These are phyloP conservation scores for Sonneratia caseolaris DNA, from an alignment of 345 rosid genomes.

Conservation along the genomic window DNA sequence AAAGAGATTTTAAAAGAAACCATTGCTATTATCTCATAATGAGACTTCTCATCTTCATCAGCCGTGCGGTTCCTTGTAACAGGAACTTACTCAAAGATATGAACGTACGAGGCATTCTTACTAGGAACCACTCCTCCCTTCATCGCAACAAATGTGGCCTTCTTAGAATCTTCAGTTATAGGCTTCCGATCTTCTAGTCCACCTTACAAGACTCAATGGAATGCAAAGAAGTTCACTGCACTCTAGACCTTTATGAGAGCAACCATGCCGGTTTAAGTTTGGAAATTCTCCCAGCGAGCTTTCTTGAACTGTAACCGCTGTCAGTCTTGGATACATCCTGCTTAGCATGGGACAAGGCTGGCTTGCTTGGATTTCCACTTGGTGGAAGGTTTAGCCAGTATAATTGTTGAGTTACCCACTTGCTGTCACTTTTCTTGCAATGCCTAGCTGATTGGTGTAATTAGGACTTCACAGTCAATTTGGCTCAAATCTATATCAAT, in stretches of 20 bases:
- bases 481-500: too few relatives aligned
- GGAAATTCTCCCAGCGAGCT: conserved; percentile 77
- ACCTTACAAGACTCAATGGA: too few relatives aligned
- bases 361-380: conserved; percentile 84
- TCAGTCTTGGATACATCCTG: conserved; percentile 78
- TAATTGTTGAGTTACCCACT: conserved; percentile 67
- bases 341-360: conserved; percentile 54
- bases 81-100: conserved; percentile 47
- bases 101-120: conserved; percentile 73
- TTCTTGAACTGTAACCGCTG: conserved; percentile 42
- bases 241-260: conserved; percentile 72
- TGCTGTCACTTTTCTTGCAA: conserved; percentile 57
- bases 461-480: too few relatives aligned
- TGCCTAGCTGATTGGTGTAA: conserved; percentile 67
- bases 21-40: conserved; percentile 53
- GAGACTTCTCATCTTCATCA: conserved; percentile 60
- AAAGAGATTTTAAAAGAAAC: background rate
- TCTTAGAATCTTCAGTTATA: conserved; percentile 79
- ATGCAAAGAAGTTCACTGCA: background rate
- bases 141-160: conserved; percentile 88
- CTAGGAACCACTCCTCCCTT: conserved; percentile 88
- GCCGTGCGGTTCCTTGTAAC: conserved; percentile 40
- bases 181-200: conserved; percentile 84
- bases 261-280: conserved; percentile 71
- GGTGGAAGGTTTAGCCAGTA: conserved; percentile 71